phyloP scores from a whole-genome alignment of 768 basidiomycete genomes.

The Termitomyces sp. region DNA sequence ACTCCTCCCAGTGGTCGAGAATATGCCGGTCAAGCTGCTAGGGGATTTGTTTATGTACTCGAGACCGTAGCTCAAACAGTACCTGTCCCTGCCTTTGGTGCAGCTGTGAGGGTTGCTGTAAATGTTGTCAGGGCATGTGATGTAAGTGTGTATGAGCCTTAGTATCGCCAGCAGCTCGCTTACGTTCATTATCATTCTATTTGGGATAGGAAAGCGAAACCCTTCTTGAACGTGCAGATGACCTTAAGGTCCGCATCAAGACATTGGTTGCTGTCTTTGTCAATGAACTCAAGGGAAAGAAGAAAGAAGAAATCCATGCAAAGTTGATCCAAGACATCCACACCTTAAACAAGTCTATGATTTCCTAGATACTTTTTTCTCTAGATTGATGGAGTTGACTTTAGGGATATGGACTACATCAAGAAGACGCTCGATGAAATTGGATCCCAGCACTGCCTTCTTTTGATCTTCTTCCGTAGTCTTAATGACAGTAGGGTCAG shows the following conservation, averaged over 20 bases:
- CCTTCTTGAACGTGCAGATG: conserved; percentile 3
- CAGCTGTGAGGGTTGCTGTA: background rate
- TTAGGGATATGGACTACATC: conserved; percentile 3
- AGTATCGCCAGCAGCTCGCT: background rate
- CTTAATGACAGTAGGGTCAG: background rate
- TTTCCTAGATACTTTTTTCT: background rate
- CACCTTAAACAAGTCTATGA: background rate
- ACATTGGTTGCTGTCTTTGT: conserved; percentile 3
- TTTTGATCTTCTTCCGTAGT: background rate
- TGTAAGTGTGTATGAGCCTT: background rate
- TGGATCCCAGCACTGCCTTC: background rate
- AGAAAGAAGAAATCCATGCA: background rate
- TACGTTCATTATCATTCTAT: background rate
- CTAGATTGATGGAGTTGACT: background rate
- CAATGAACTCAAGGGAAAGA: conserved; percentile 9
- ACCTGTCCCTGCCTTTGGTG: conserved; percentile 5
- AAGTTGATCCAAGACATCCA: conserved; percentile 2
- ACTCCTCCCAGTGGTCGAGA: background rate
- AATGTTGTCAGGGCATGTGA: conserved; percentile 8
- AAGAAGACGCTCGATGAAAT: conserved; percentile 1
- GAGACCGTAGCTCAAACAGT: conserved; percentile 3
- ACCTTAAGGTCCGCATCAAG: conserved; percentile 7
- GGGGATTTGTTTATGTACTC: conserved; percentile 2
- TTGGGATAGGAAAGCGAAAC: conserved; percentile 2
- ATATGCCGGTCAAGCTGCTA: conserved; percentile 7